Percentiles rank a stretch among this genome's conserved stretches.
Conservation (phyloP, 768 basidiomycete genomes). For the Naganishia friedmannii region DNA sequence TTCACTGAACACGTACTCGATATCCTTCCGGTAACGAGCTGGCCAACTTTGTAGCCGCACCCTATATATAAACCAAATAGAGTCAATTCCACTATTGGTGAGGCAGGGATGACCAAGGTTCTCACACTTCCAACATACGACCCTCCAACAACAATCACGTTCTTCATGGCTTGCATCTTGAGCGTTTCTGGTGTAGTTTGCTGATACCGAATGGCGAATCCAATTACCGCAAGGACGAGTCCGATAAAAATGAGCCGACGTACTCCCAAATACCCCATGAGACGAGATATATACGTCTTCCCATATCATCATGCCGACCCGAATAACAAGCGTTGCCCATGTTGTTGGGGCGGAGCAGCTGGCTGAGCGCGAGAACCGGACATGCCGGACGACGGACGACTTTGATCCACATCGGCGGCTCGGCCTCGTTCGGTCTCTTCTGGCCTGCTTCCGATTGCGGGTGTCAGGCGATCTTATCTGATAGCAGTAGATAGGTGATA, state of each 20-base stretch:
- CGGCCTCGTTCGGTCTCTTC: too few relatives aligned
- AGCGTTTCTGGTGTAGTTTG: not conserved
- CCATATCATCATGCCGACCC: not conserved
- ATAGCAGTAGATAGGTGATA: not conserved
- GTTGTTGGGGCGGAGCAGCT: too few relatives aligned
- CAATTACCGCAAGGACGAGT: not conserved
- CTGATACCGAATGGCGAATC: not conserved
- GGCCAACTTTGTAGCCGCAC: slow-evolving; percentile 22
- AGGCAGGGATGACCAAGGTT: not conserved
- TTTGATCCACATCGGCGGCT: not conserved
- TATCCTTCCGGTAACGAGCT: slow-evolving; percentile 14
- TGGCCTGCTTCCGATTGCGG: too few relatives aligned
- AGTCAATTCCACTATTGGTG: not conserved
- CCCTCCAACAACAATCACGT: slow-evolving; percentile 31
- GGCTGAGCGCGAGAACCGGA: not conserved
- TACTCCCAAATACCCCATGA: not conserved
- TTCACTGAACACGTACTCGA: not conserved
- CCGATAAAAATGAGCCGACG: not conserved
- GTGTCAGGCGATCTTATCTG: not conserved
- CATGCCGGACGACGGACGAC: slow-evolving; percentile 15
- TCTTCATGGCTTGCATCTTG: slow-evolving; percentile 21
- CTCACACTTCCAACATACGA: slow-evolving; percentile 30
- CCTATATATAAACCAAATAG: not conserved
- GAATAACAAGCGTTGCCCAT: too few relatives aligned
- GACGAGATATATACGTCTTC: not conserved